phyloP scores from a whole-genome alignment of 768 basidiomycete genomes.

The Phanerochaete sordida region DNA sequence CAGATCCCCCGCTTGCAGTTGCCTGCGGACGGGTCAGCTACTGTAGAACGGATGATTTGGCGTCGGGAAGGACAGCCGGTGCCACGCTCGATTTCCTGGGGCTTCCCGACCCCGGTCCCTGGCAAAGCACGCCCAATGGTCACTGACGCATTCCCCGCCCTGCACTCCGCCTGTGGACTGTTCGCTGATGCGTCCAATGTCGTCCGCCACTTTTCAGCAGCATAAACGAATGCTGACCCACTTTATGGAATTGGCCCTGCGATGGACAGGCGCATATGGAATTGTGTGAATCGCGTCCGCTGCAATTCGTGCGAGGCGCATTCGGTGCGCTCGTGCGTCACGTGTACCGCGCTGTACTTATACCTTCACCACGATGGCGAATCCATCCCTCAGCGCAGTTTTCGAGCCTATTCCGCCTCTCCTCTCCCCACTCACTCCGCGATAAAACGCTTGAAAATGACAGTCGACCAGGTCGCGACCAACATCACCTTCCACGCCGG shows the following conservation, averaged over 20 bases:
- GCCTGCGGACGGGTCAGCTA: too few species aligned
- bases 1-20: background rate
- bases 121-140: too few species aligned
- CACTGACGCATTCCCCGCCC: too few species aligned
- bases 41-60: too few species aligned
- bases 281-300: conserved; percentile 6
- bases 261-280: background rate
- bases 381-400: background rate
- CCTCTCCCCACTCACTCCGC: background rate
- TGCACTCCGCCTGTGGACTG: too few species aligned
- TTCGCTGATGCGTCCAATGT: too few species aligned
- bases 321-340: conserved; percentile 9
- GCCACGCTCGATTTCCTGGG: too few species aligned
- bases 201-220: too few species aligned
- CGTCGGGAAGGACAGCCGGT: too few species aligned
- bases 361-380: conserved; percentile 16
- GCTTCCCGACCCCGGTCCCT: too few species aligned
- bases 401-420: background rate
- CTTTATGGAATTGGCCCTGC: background rate
- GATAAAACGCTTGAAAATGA: background rate
- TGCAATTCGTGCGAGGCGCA: conserved; percentile 12
- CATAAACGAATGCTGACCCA: too few species aligned
- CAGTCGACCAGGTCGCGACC: conserved; percentile 30
- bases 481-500: conserved; percentile 68
- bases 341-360: conserved; percentile 21